Base-by-base conservation (phyloP, 139 green algal genomes). In the Protoeuglena noctilucae region DNA sequence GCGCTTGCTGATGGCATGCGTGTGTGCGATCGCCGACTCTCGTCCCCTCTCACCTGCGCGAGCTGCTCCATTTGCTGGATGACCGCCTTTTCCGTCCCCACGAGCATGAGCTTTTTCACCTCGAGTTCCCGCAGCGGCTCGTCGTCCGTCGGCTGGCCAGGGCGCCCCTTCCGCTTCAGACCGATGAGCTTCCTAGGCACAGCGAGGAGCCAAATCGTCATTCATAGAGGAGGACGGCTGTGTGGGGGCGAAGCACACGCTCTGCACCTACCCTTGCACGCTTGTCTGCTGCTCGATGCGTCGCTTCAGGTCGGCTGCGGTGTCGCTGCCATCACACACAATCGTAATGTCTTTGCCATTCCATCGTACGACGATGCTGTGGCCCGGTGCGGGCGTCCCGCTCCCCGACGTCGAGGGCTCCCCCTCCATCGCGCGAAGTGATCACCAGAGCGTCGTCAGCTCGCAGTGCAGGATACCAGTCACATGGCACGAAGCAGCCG, bases 251-350 rank as follows among this genome's bases (percentile, higher is more conserved):
- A n/a, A n/a, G n/a, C n/a, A n/a, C 5, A 62, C 34, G 54, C 62
- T 68, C 21, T 61, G 46, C 22, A 29, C 9, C 19, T 52, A 54
- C 47, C 54, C n/a, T 19, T 53, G 30, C 4, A 65, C 51, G 22
- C 40, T 53, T 2, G 61, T 68, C n/a, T 47, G 21, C 14, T 9
- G 12, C 49, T 62, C 61, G 19, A 68, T 68, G 25, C 18, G 16
- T 7, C 57, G 19, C 30, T 63, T 63, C 23, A 63, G 47, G 29
- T n/a, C n/a, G n/a, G n/a, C n/a, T n/a, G n/a, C n/a, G n/a, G n/a
- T n/a, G n/a, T n/a, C n/a, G n/a, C n/a, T n/a, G n/a, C n/a, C n/a
- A n/a, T n/a, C n/a, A n/a, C n/a, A n/a, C n/a, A n/a, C n/a, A n/a
- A n/a, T n/a, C n/a, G n/a, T n/a, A n/a, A n/a, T n/a, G n/a, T n/a